Evolutionary conservation across 176 grass and related monocot species (phyloP).

Genomic region (Musa schizocarpa): DNA sequence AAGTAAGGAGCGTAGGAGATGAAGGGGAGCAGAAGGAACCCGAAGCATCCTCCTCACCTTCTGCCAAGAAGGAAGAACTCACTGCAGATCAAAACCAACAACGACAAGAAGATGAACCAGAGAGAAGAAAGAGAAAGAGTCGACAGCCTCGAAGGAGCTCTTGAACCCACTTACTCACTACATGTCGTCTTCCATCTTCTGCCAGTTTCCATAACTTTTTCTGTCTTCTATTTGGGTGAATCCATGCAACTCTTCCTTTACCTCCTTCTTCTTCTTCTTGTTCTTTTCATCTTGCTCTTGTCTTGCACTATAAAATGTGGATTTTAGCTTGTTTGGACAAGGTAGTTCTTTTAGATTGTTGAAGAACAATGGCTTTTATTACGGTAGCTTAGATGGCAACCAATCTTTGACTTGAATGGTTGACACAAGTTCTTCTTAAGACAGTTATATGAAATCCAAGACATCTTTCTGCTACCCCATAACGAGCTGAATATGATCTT

Average conservation of each 20-base stretch:
- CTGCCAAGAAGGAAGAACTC: neutral
- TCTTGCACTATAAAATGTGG: neutral
- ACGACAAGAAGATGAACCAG: neutral
- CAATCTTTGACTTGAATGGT: no score
- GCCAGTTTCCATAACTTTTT: neutral
- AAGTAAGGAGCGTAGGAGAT: neutral
- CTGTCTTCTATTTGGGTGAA: neutral
- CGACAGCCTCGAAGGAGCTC: slow-evolving; percentile 5
- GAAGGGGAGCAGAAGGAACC: neutral
- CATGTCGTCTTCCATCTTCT: neutral
- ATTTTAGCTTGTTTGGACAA: neutral
- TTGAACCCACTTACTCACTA: neutral
- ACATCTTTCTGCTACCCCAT: neutral
- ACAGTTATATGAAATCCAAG: neutral
- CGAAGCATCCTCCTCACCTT: neutral
- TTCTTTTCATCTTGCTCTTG: neutral
- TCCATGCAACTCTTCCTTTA: neutral
- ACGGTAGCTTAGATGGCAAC: no score
- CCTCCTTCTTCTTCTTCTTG: neutral
- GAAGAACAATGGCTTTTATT: neutral
- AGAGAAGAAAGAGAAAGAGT: slow-evolving; percentile 1
- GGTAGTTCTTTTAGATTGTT: neutral
- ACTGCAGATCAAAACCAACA: neutral
- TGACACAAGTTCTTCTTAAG: no score
- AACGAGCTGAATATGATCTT: neutral